Evolutionary conservation across 176 grass and related monocot species (phyloP).

Genomic region (Eremochloa ophiuroides): DNA sequence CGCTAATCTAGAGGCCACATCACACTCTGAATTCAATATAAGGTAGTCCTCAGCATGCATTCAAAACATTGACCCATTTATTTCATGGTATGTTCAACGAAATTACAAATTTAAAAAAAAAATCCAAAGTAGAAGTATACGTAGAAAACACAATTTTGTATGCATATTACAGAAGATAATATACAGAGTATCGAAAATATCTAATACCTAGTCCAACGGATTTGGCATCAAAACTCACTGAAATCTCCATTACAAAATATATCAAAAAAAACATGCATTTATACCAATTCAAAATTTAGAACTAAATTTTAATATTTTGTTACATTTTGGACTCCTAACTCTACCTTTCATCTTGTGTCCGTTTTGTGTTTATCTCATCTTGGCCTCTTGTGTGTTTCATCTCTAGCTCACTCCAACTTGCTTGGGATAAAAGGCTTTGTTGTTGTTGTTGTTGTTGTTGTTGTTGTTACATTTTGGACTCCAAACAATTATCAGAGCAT

Average conservation of each 20-base stretch:
- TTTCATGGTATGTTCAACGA: background rate
- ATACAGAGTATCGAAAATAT: background rate
- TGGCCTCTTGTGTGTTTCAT: too few species aligned
- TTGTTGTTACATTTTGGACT: background rate
- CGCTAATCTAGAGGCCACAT: too few species aligned
- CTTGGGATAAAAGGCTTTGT: background rate
- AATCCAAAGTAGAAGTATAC: background rate
- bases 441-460: too few species aligned
- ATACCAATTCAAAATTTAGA: too few species aligned
- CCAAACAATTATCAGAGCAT: background rate
- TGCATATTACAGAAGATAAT: background rate
- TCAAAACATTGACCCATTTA: background rate
- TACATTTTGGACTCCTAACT: background rate
- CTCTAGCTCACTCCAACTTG: too few species aligned
- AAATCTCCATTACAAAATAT: background rate
- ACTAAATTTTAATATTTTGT: too few species aligned
- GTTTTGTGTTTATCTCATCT: too few species aligned
- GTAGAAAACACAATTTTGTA: background rate
- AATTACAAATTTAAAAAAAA: background rate
- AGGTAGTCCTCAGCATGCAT: background rate
- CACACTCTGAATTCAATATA: too few species aligned
- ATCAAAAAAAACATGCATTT: background rate
- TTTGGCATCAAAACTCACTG: background rate
- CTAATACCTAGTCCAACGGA: background rate
- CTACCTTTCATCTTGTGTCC: too few species aligned